Percentiles rank a stretch among this genome's conserved stretches.
These are phyloP conservation scores for Mallotus repandus DNA, from an alignment of 441 rosid species.

Conservation along the genomic window DNA sequence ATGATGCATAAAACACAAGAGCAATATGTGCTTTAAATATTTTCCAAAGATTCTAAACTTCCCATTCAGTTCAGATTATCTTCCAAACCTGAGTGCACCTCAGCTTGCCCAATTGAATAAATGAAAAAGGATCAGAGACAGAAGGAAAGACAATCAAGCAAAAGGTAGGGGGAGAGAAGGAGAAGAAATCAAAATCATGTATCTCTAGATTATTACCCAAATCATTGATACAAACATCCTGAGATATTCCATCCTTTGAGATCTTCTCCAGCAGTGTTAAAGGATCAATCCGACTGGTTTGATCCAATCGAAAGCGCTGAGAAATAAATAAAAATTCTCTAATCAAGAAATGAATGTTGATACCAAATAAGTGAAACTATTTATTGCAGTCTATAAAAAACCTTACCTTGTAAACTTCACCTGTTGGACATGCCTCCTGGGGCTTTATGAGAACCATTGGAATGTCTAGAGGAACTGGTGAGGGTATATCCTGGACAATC, in stretches of 20 bases:
- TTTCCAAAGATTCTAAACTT: background rate
- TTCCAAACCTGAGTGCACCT: slow-evolving; percentile 12
- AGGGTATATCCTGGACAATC: slow-evolving; percentile 84
- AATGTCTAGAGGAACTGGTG: slow-evolving; percentile 61
- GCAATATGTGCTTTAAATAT: background rate
- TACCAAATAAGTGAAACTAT: background rate
- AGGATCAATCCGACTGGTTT: slow-evolving; percentile 70
- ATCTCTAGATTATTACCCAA: slow-evolving; percentile 54
- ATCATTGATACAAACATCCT: slow-evolving; percentile 87
- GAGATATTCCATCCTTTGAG: slow-evolving; percentile 70
- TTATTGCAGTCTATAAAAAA: background rate
- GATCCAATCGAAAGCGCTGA: slow-evolving; percentile 70
- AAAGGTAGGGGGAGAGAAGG: background rate
- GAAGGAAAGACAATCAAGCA: background rate
- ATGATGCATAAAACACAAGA: background rate
- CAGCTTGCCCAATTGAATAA: background rate
- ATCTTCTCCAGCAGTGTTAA: slow-evolving; percentile 68
- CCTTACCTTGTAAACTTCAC: slow-evolving; percentile 89
- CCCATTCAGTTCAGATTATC: slow-evolving; percentile 6
- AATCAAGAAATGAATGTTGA: slow-evolving; percentile 12
- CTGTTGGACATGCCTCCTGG: slow-evolving; percentile 83
- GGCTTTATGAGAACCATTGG: slow-evolving; percentile 95
- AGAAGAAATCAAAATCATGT: slow-evolving; percentile 9
- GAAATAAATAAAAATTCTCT: slow-evolving; percentile 24
- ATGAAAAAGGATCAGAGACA: background rate